These are phyloP conservation scores for Colletotrichum musae DNA, from an alignment of 2,329 filamentous ascomycete genomes.

Conservation along the genomic window DNA sequence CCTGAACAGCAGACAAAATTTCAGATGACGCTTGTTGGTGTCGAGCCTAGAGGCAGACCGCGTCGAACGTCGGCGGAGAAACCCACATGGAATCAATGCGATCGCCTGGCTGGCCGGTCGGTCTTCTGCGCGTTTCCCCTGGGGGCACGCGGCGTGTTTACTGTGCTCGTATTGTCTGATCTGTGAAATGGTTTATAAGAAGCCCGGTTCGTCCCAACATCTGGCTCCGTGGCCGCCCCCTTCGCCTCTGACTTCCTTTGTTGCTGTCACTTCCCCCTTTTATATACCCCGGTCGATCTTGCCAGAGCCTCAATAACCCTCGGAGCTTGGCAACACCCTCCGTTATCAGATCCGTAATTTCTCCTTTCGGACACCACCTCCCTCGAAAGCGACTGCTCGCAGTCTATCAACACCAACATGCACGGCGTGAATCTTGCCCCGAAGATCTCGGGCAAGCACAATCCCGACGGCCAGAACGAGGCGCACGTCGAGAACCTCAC, in stretches of 20 bases:
- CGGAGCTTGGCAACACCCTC: slow-evolving; percentile 21
- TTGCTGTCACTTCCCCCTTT: slow-evolving; percentile 15
- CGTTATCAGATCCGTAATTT: slow-evolving; percentile 4
- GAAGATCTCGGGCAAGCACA: slow-evolving; percentile 35
- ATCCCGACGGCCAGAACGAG: slow-evolving; percentile 36
- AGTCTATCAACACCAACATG: slow-evolving; percentile 1
- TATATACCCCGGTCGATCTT: slow-evolving; percentile 11
- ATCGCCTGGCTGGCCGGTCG: slow-evolving; percentile 24
- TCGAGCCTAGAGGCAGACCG: slow-evolving; percentile 25
- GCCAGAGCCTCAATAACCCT: slow-evolving; percentile 30
- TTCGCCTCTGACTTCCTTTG: slow-evolving; percentile 6
- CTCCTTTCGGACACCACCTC: not conserved
- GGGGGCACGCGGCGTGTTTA: not conserved
- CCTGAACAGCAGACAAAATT: slow-evolving; percentile 27
- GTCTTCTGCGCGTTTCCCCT: not conserved
- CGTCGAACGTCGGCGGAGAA: slow-evolving; percentile 9
- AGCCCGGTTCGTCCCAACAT: slow-evolving; percentile 27
- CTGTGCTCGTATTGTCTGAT: not conserved
- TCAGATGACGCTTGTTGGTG: slow-evolving; percentile 35
- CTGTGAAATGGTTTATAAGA: slow-evolving; percentile 25
- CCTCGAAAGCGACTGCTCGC: slow-evolving; percentile 1
- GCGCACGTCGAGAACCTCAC: slow-evolving; percentile 38
- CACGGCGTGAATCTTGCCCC: slow-evolving; percentile 38
- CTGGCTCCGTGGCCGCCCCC: not conserved
- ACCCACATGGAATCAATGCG: slow-evolving; percentile 26